phyloP scores from a whole-genome alignment of 257 asterid genomes.

The Phtheirospermum japonicum region DNA sequence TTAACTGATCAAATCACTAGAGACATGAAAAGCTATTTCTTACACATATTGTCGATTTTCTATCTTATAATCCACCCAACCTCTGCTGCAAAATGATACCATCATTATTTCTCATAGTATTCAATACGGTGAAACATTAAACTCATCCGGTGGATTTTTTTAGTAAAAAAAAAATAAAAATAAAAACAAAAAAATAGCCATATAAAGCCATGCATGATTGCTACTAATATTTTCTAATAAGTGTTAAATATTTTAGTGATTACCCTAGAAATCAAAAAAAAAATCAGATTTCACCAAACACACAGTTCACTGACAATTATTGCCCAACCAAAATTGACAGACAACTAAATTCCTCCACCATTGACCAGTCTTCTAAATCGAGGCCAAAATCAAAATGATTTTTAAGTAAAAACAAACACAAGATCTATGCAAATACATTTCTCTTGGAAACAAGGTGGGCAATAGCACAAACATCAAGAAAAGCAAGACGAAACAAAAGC shows the following conservation, averaged over 20 bases:
- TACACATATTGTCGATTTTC: too few relatives aligned
- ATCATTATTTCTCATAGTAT: too few relatives aligned
- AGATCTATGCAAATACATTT: conserved; percentile 3
- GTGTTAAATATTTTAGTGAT: too few relatives aligned
- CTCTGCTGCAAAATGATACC: too few relatives aligned
- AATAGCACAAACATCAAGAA: conserved; percentile 5
- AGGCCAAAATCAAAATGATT: not conserved
- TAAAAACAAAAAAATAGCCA: too few relatives aligned
- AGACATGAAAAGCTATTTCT: too few relatives aligned
- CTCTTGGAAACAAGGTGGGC: not conserved
- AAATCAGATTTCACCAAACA: not conserved
- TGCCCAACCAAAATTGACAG: not conserved
- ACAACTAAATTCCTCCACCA: not conserved
- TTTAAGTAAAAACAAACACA: not conserved
- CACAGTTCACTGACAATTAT: not conserved
- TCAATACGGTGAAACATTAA: too few relatives aligned
- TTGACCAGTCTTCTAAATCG: not conserved
- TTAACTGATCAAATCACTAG: too few relatives aligned
- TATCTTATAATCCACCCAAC: too few relatives aligned
- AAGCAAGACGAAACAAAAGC: not conserved
- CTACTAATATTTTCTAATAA: too few relatives aligned
- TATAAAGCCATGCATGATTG: not conserved
- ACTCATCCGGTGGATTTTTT: too few relatives aligned
- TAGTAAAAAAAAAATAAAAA: not conserved
- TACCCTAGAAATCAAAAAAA: too few relatives aligned